phyloP scores from a whole-genome alignment of 1,284 basidiomycete species.

The Leccinum pallidistipes region DNA sequence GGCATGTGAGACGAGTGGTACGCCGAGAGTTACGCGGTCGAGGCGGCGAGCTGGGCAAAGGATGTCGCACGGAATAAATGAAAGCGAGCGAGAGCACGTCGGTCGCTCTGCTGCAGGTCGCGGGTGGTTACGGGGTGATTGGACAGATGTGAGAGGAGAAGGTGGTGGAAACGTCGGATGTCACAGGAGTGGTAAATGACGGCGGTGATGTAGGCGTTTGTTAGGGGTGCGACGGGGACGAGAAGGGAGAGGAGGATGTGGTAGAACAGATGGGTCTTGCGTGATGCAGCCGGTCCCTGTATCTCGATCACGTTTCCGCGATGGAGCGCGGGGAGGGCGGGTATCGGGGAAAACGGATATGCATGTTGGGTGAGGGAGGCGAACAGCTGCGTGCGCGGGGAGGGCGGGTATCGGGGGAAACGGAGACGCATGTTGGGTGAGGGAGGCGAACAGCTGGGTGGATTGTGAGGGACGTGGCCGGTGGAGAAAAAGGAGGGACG shows the following conservation, averaged over 20 bases:
- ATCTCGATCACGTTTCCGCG: slow-evolving; percentile 63
- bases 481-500: slow-evolving; percentile 14
- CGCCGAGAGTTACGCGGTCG: slow-evolving; percentile 56
- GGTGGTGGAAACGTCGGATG: slow-evolving; percentile 49
- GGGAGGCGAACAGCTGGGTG: slow-evolving; percentile 21
- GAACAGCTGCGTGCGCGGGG: not conserved
- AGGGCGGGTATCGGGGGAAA: not conserved
- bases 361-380: too few species aligned
- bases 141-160: slow-evolving; percentile 47
- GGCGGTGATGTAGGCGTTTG: slow-evolving; percentile 51
- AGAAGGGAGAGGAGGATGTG: slow-evolving; percentile 63
- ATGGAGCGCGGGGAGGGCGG: slow-evolving; percentile 22
- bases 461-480: slow-evolving; percentile 15
- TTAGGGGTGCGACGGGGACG: slow-evolving; percentile 42
- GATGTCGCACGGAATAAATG: slow-evolving; percentile 69
- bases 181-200: slow-evolving; percentile 64
- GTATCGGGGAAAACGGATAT: slow-evolving; percentile 31
- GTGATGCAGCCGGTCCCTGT: slow-evolving; percentile 69
- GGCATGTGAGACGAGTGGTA: slow-evolving; percentile 53
- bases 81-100: slow-evolving; percentile 49
- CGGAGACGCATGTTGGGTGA: slow-evolving; percentile 20
- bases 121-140: slow-evolving; percentile 18
- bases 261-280: slow-evolving; percentile 74
- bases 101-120: slow-evolving; percentile 35
- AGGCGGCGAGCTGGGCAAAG: slow-evolving; percentile 64